Base-by-base conservation (phyloP, 2,329 filamentous ascomycete genomes). In the Xylaria sp. region DNA sequence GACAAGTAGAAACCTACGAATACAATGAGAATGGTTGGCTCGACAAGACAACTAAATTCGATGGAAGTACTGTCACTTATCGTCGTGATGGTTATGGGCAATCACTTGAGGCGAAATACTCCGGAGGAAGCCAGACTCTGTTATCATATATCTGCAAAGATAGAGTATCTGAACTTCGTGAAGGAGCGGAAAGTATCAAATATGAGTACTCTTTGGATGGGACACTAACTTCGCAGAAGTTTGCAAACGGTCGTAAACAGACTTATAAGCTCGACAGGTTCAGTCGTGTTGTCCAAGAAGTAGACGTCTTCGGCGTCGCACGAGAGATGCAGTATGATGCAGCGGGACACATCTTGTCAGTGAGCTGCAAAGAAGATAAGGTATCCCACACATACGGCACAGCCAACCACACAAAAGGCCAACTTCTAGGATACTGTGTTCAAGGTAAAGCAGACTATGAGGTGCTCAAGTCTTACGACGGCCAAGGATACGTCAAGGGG, bases 1-100 rank as follows among this genome's bases (percentile, higher is more conserved):
- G 54, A 15, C 36, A 57, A 11, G 29, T 29, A 29, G 54, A 57
- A 38, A 10, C 29, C 17, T 45, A 45, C 38, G 13, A 5, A 11
- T 57, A 57, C 27, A 38, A 57, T 44, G 54, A 20, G 22, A 57
- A 57, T 33, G 38, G 54, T 45, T 57, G 54, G 36, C 54, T 57
- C 2, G 27, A 29, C 11, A 57, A 57, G 29, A 57, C 54, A 2
- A 38, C 44, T 38, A 38, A 38, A 11, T 57, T 29, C 17, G 54
- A 57, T n/a, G 54, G 54, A 22, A 45, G 38, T 9, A 38, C 44
- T n/a, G 36, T 57, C 20, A 57, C 17, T 15, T 33, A 20, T n/a
- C 44, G n/a, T 22, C 44, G 54, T 25, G 29, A 57, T 29, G n/a
- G 25, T 7, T 9, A 45, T 31, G 54, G 54, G 5, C 54, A 57